Evolutionary conservation across 148 eudicot species (phyloP).

Genomic region (Camellia lanceoleosa): DNA sequence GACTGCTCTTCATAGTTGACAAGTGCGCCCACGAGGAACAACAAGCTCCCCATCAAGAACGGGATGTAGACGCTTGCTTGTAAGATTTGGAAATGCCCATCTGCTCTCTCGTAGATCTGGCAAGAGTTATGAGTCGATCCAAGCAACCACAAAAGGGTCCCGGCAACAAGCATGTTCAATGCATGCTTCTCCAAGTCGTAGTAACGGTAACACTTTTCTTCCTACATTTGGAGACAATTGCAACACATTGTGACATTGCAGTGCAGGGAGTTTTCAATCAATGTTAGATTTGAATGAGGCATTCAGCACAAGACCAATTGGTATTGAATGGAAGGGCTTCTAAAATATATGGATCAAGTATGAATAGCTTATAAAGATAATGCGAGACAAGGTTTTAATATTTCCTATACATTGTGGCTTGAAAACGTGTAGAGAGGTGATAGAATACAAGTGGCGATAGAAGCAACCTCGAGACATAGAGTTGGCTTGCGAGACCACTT

Average conservation of each 20-base stretch:
- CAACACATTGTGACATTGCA: not conserved
- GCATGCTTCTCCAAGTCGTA: slow-evolving; percentile 48
- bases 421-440: no score
- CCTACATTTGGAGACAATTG: slow-evolving; percentile 36
- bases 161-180: slow-evolving; percentile 66
- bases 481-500: no score
- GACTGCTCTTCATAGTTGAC: slow-evolving; percentile 44
- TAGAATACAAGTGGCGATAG: no score
- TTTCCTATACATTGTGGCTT: no score
- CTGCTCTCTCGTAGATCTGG: slow-evolving; percentile 81
- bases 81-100: slow-evolving; percentile 75
- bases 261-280: not conserved
- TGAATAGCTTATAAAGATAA: no score
- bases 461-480: no score
- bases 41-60: slow-evolving; percentile 65
- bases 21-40: slow-evolving; percentile 58
- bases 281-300: not conserved
- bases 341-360: no score
- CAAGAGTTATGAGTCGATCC: slow-evolving; percentile 84
- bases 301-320: no score
- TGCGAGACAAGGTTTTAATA: no score
- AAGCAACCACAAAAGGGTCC: slow-evolving; percentile 63
- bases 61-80: slow-evolving; percentile 74
- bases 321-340: no score
- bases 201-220: slow-evolving; percentile 43